Conservation (phyloP, 1,284 basidiomycete genomes). For the Coniophora puteana region DNA sequence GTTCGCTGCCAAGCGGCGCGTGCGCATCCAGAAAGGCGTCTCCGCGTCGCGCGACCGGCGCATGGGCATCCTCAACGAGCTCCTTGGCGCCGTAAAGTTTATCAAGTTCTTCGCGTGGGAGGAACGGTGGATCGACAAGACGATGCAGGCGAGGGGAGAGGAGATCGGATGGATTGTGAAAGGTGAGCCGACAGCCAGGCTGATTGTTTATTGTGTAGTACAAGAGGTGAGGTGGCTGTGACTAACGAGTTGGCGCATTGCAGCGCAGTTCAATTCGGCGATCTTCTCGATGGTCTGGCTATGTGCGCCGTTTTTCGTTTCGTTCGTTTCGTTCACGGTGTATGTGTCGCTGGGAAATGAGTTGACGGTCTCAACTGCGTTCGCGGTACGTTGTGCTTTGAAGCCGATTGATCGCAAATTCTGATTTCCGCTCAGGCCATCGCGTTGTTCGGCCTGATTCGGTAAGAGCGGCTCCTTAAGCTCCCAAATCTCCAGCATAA, state of each 20-base stretch:
- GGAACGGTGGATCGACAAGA: constrained; percentile 58
- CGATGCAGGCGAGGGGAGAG: constrained; percentile 46
- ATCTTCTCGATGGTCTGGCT: constrained; percentile 42
- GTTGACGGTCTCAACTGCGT: constrained; percentile 59
- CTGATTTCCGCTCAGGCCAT: constrained; percentile 44
- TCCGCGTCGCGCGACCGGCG: constrained; percentile 73
- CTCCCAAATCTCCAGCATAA: not conserved
- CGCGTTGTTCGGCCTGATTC: constrained; percentile 62
- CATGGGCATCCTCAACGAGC: constrained; percentile 82
- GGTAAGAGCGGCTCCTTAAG: constrained; percentile 36
- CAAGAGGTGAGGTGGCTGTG: not conserved
- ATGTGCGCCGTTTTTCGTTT: constrained; percentile 58
- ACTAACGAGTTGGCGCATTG: constrained; percentile 2
- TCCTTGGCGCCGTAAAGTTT: constrained; percentile 74
- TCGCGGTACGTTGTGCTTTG: constrained; percentile 47
- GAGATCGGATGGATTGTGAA: constrained; percentile 70
- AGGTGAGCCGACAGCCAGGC: constrained; percentile 28
- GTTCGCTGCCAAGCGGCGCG: constrained; percentile 50
- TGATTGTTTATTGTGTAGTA: not conserved
- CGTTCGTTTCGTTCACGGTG: constrained; percentile 57
- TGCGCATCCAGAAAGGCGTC: constrained; percentile 66
- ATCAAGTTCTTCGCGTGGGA: constrained; percentile 84
- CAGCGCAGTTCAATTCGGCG: constrained; percentile 1
- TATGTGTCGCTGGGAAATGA: constrained; percentile 58
- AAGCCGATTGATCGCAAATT: not conserved